These are phyloP conservation scores for Neoboletus subvelutipes DNA, from an alignment of 768 basidiomycete species.

Conservation along the genomic window DNA sequence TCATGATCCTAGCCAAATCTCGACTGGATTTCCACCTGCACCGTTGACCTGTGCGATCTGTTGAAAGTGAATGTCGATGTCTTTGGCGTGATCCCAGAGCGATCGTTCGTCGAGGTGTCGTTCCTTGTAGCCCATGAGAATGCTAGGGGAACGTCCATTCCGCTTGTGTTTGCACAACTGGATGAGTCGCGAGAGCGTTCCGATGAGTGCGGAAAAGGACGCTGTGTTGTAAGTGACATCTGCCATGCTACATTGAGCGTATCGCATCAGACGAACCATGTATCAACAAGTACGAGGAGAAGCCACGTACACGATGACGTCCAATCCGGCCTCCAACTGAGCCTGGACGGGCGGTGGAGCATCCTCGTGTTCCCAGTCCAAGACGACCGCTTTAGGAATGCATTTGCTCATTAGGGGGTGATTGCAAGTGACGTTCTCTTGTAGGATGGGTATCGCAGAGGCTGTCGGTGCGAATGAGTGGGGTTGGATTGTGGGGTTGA, in stretches of 20 bases:
- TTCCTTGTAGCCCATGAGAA: conserved; percentile 93
- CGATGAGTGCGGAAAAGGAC: conserved; percentile 74
- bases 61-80: conserved; percentile 55
- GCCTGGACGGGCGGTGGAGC: conserved; percentile 49
- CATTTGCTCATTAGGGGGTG: conserved; percentile 32
- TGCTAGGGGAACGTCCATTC: too few species aligned
- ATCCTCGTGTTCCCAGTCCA: conserved; percentile 55
- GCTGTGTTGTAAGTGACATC: conserved; percentile 91
- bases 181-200: conserved; percentile 59
- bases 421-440: conserved; percentile 63
- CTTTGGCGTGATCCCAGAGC: conserved; percentile 63
- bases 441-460: conserved; percentile 77
- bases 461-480: conserved; percentile 41
- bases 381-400: conserved; percentile 36
- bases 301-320: conserved; percentile 65
- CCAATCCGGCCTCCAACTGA: conserved; percentile 41
- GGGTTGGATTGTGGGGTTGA: background rate
- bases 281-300: background rate
- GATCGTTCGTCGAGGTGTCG: conserved; percentile 73
- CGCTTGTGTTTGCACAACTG: conserved; percentile 12
- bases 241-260: conserved; percentile 43
- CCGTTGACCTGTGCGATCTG: conserved; percentile 56
- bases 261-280: background rate
- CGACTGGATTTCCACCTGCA: conserved; percentile 61
- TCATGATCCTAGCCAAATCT: conserved; percentile 62